phyloP scores from a whole-genome alignment of 345 rosid genomes.

The Eucalyptus marginata region DNA sequence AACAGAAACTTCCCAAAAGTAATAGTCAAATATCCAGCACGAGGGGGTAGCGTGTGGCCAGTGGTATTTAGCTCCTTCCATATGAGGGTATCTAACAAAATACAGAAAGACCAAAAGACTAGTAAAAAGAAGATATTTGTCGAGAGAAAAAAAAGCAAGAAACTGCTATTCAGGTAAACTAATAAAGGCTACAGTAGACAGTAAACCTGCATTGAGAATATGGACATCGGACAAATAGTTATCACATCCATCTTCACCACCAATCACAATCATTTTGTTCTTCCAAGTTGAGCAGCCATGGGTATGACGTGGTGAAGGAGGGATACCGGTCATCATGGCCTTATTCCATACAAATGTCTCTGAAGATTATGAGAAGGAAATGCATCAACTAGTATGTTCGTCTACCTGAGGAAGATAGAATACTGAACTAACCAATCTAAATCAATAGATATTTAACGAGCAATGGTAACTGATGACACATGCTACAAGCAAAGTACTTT shows the following conservation, averaged over 20 bases:
- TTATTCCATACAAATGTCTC: slow-evolving; percentile 84
- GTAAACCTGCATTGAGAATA: slow-evolving; percentile 75
- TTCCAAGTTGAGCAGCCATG: slow-evolving; percentile 55
- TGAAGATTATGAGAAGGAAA: slow-evolving; percentile 9
- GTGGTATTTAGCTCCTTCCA: slow-evolving; percentile 78
- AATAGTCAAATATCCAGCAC: slow-evolving; percentile 10
- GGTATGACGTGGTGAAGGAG: slow-evolving; percentile 93
- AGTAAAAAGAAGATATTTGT: background rate
- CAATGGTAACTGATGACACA: background rate
- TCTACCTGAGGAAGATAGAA: background rate
- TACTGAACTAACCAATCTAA: background rate
- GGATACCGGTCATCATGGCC: slow-evolving; percentile 53
- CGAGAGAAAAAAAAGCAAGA: background rate
- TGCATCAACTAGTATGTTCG: background rate
- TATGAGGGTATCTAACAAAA: slow-evolving; percentile 48
- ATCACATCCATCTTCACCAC: slow-evolving; percentile 95
- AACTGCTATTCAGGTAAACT: background rate
- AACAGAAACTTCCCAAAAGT: no score
- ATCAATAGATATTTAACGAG: background rate
- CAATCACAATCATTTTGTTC: slow-evolving; percentile 67
- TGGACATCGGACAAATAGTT: slow-evolving; percentile 84
- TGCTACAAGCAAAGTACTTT: background rate
- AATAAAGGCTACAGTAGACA: background rate
- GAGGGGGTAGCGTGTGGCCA: slow-evolving; percentile 69
- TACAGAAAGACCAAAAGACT: background rate